These are phyloP conservation scores for Trichoderma simmonsii DNA, from an alignment of 2,329 filamentous ascomycete species.

Conservation along the genomic window DNA sequence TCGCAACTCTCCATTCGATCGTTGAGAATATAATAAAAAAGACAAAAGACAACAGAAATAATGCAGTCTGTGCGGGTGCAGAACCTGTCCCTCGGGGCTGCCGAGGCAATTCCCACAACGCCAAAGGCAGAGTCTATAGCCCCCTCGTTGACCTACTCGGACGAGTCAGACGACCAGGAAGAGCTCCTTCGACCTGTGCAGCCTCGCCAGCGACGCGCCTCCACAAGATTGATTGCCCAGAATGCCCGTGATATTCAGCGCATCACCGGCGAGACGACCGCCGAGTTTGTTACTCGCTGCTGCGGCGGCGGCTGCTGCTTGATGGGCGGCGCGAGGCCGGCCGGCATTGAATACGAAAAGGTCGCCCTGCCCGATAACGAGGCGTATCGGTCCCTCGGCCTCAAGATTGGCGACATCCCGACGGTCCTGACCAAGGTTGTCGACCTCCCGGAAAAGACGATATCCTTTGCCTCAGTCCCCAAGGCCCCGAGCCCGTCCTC, in stretches of 20 bases:
- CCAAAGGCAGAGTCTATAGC: slow-evolving; percentile 49
- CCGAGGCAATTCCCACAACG: slow-evolving; percentile 45
- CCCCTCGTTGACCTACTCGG: slow-evolving; percentile 62
- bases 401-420: slow-evolving; percentile 73
- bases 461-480: slow-evolving; percentile 63
- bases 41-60: not conserved
- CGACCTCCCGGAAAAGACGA: slow-evolving; percentile 70
- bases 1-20: not conserved
- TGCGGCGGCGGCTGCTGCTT: slow-evolving; percentile 65
- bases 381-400: slow-evolving; percentile 74
- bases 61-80: slow-evolving; percentile 16
- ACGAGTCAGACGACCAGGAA: slow-evolving; percentile 59
- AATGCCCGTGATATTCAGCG: slow-evolving; percentile 60
- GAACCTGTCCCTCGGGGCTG: slow-evolving; percentile 26
- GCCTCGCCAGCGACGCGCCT: slow-evolving; percentile 59
- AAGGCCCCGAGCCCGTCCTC: slow-evolving; percentile 35
- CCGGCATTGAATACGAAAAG: slow-evolving; percentile 50
- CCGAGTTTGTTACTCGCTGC: slow-evolving; percentile 59
- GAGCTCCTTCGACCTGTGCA: slow-evolving; percentile 44
- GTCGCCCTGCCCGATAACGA: slow-evolving; percentile 70
- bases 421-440: slow-evolving; percentile 68
- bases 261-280: slow-evolving; percentile 62
- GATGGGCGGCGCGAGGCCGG: slow-evolving; percentile 43
- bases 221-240: slow-evolving; percentile 64
- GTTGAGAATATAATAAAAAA: not conserved